These are phyloP conservation scores for Thelephora ganbajun DNA, from an alignment of 768 basidiomycete genomes.

Conservation along the genomic window DNA sequence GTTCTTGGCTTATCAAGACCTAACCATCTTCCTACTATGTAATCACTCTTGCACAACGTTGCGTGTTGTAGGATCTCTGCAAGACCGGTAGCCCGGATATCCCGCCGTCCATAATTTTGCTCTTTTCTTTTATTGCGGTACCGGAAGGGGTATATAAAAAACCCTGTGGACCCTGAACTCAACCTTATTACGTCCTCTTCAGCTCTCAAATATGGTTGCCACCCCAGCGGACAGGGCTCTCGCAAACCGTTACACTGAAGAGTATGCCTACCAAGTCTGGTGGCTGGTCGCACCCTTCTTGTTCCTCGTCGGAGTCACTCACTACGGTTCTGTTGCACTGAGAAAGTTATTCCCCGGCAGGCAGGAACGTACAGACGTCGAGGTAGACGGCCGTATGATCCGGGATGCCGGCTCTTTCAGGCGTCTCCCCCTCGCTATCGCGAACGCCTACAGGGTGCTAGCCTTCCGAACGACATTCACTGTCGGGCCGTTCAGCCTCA, in stretches of 20 bases:
- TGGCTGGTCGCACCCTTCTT: slow-evolving; percentile 30
- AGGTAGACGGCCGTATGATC: background rate
- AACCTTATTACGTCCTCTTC: no score
- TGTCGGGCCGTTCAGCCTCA: slow-evolving; percentile 20
- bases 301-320: slow-evolving; percentile 22
- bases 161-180: no score
- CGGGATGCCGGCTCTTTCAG: slow-evolving; percentile 10
- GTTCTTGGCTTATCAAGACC: no score
- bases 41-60: no score
- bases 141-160: no score
- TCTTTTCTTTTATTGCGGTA: no score
- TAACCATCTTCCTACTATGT: no score
- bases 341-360: background rate
- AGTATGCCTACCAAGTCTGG: slow-evolving; percentile 28
- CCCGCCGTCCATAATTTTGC: no score
- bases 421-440: slow-evolving; percentile 11
- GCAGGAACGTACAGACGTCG: background rate
- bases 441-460: slow-evolving; percentile 17
- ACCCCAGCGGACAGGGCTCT: slow-evolving; percentile 1
- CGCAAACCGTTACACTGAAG: background rate
- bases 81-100: no score
- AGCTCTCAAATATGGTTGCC: no score
- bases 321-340: slow-evolving; percentile 14
- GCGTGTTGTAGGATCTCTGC: no score
- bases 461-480: slow-evolving; percentile 18